Evolutionary conservation across 2,329 filamentous ascomycete genomes (phyloP), one percentile per base, ranked within the genome.

Genomic region (Cercospora zeae-maydis): DNA sequence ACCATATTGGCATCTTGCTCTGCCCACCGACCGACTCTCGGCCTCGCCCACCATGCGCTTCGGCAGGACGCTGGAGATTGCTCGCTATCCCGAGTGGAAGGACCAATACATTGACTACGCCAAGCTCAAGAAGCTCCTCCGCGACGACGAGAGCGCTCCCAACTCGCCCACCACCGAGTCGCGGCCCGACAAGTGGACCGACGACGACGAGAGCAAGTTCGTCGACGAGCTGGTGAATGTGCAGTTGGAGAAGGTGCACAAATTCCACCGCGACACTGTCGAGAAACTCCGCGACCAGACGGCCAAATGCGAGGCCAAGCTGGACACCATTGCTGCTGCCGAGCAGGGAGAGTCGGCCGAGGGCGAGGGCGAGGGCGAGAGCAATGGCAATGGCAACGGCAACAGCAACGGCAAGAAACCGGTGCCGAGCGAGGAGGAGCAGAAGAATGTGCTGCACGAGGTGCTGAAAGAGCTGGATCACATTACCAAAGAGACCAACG

Each of bases 161-260:
- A 73, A 64, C 36, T 74, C 74, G 19, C 73, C 80, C 77, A 83
- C 86, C 54, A 63, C 67, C 56, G 64, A 80, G 76, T 67, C 77
- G 21, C 82, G 85, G 58, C 82, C 81, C 57, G 81, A 86, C 63
- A 72, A 78, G 42, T 99, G 95, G 95, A 96, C 93, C 27, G 92
- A 96, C 72, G 88, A 93, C 52, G 95, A 99, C 75, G 95, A 98
- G 82, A 91, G 90, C 74, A 86, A 85, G 36, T 99, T 99, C 78
- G 95, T 93, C 74, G 91, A 97, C 75, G 93, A 98, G 81, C 85
- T 98, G 69, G 88, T 97, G 78, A 97, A 96, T 74, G 87, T 90
- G 30, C 92, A 99, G 80, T 84, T 99, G 68, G 93, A 98, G 73
- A 98, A 97, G 80, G 93, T 98, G 65, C 90, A 93, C 74, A 80